Evolutionary conservation across 2,329 filamentous ascomycete genomes (phyloP).

Genomic region (Talaromyces verruculosus): DNA sequence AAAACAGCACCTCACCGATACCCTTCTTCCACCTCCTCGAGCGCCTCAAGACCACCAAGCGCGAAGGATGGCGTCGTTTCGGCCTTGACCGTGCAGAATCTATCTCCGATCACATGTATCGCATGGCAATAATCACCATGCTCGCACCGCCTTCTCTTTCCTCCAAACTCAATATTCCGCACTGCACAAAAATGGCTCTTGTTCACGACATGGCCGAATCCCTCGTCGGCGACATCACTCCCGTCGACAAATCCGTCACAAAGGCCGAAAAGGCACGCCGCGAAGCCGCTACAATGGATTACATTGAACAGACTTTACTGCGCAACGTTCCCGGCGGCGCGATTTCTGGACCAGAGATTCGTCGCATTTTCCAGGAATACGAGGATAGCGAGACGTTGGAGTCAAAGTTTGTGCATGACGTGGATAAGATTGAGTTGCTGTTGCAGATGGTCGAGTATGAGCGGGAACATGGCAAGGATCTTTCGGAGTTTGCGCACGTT

Average conservation of each 20-base stretch:
- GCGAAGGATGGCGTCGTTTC: conserved; percentile 93
- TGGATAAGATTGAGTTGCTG: conserved; percentile 94
- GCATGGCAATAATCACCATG: conserved; percentile 96
- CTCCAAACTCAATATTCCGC: conserved; percentile 69
- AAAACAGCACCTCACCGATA: conserved; percentile 69
- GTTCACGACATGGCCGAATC: conserved; percentile 97
- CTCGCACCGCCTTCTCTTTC: conserved; percentile 76
- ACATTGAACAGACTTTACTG: conserved; percentile 71
- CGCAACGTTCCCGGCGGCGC: conserved; percentile 71
- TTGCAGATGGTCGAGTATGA: conserved; percentile 98
- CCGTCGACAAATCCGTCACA: conserved; percentile 71
- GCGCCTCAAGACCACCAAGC: conserved; percentile 91
- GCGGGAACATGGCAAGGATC: conserved; percentile 67
- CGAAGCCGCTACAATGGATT: conserved; percentile 89
- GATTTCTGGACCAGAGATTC: conserved; percentile 66
- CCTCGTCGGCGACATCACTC: conserved; percentile 94
- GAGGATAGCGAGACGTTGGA: conserved; percentile 83
- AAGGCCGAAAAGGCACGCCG: conserved; percentile 88
- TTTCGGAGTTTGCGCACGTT: conserved; percentile 85
- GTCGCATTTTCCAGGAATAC: conserved; percentile 89
- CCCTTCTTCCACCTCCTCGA: conserved; percentile 94
- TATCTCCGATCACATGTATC: conserved; percentile 98
- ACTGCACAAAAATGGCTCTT: conserved; percentile 92
- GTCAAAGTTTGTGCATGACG: conserved; percentile 87
- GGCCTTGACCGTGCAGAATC: conserved; percentile 75